Percentiles rank a stretch among this genome's conserved stretches.
These are phyloP conservation scores for Cyberlindnera mrakii DNA, from an alignment of 805 yeast genomes.

Conservation along the genomic window DNA sequence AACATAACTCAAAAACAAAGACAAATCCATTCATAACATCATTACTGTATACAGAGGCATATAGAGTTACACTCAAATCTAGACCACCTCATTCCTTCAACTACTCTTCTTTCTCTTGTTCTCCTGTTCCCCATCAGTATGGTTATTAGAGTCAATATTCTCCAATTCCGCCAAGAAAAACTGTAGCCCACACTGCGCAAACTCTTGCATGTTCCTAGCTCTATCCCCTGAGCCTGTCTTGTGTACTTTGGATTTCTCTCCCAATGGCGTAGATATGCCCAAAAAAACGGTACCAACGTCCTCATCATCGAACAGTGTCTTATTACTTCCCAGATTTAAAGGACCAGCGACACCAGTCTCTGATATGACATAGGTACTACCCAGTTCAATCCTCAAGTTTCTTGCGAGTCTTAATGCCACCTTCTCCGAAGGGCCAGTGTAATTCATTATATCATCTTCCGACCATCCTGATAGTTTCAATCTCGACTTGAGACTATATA, in stretches of 20 bases:
- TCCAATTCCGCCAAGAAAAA: slow-evolving; percentile 49
- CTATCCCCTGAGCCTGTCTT: slow-evolving; percentile 47
- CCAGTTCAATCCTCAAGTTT: slow-evolving; percentile 71
- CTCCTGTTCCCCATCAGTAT: neutral
- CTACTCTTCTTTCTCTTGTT: slow-evolving; percentile 2
- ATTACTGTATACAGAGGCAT: too few relatives aligned
- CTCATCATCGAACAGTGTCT: slow-evolving; percentile 24
- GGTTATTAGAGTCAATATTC: slow-evolving; percentile 4
- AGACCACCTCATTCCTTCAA: slow-evolving; percentile 3
- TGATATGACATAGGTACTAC: slow-evolving; percentile 74
- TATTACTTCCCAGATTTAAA: slow-evolving; percentile 29
- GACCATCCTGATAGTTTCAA: slow-evolving; percentile 77
- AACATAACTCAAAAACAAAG: too few relatives aligned
- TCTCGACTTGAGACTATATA: slow-evolving; percentile 71
- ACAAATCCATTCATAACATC: neutral
- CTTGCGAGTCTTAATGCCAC: slow-evolving; percentile 76
- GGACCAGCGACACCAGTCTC: slow-evolving; percentile 93
- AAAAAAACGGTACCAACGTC: slow-evolving; percentile 64
- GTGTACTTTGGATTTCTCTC: slow-evolving; percentile 41
- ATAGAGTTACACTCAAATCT: too few relatives aligned
- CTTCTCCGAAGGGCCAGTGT: slow-evolving; percentile 76
- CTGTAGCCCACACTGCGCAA: slow-evolving; percentile 62
- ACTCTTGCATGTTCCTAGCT: slow-evolving; percentile 64
- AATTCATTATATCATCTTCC: slow-evolving; percentile 56
- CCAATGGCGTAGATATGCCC: slow-evolving; percentile 63